phyloP scores from a whole-genome alignment of 2,329 filamentous ascomycete species.

The Colletotrichum cordylinicola region DNA sequence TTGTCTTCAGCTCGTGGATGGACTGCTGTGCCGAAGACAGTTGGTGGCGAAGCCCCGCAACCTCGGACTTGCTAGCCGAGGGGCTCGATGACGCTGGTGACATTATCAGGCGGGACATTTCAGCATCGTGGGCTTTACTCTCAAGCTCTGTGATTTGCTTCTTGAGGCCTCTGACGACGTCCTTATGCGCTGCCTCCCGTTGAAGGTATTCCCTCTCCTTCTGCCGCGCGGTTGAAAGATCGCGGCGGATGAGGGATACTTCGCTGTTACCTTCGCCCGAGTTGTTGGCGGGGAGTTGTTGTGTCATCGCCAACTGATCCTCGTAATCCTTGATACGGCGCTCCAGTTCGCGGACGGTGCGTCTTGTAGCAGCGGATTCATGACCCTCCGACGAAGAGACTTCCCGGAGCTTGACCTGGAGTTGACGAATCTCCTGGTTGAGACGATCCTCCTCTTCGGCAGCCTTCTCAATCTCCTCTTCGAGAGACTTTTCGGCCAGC shows the following conservation, averaged over 20 bases:
- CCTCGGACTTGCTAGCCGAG: slow-evolving; percentile 62
- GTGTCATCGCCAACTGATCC: slow-evolving; percentile 39
- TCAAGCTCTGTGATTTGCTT: slow-evolving; percentile 71
- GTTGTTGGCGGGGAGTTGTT: slow-evolving; percentile 37
- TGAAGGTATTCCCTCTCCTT: slow-evolving; percentile 70
- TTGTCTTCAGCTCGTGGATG: slow-evolving; percentile 58
- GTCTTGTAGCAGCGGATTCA: slow-evolving; percentile 64
- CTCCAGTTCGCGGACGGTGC: slow-evolving; percentile 71
- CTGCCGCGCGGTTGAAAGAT: slow-evolving; percentile 67
- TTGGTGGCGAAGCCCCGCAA: slow-evolving; percentile 64
- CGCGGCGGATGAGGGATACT: slow-evolving; percentile 65
- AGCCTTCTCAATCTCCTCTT: slow-evolving; percentile 70
- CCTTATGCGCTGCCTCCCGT: slow-evolving; percentile 69
- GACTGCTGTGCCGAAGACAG: slow-evolving; percentile 65
- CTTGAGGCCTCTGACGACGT: slow-evolving; percentile 67
- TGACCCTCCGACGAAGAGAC: slow-evolving; percentile 54
- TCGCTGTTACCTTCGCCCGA: slow-evolving; percentile 54
- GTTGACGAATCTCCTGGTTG: slow-evolving; percentile 56
- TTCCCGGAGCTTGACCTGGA: slow-evolving; percentile 52
- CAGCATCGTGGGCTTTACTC: slow-evolving; percentile 68
- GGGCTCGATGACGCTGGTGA: slow-evolving; percentile 54
- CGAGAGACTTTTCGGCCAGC: slow-evolving; percentile 66
- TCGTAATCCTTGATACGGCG: slow-evolving; percentile 62
- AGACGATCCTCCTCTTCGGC: slow-evolving; percentile 70
- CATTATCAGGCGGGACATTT: slow-evolving; percentile 54